phyloP scores from a whole-genome alignment of 306 rosid genomes.

The Fagus sylvatica region DNA sequence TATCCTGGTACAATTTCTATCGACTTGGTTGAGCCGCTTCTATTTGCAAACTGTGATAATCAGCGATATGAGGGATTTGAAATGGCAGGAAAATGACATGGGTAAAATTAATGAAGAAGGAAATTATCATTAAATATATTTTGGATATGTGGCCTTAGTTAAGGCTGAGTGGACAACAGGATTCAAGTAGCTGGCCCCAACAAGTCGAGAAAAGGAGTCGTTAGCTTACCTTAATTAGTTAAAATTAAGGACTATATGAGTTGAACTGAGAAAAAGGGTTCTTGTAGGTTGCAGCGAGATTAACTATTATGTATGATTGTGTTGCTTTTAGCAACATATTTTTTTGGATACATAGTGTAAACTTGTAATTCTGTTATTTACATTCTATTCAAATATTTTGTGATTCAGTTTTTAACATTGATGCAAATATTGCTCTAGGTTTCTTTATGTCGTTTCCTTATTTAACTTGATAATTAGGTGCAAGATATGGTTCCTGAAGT shows the following conservation, averaged over 20 bases:
- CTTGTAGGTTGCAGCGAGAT: slow-evolving; percentile 6
- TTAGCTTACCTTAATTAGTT: not conserved
- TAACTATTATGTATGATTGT: not conserved
- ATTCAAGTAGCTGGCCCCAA: not conserved
- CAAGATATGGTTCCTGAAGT: slow-evolving; percentile 33
- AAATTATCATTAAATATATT: not conserved
- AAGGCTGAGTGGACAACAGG: not conserved
- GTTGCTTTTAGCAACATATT: slow-evolving; percentile 8
- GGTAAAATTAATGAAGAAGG: not conserved
- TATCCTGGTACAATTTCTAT: too few relatives aligned
- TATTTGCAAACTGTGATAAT: too few relatives aligned
- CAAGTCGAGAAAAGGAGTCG: not conserved
- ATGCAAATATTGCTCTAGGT: slow-evolving; percentile 5
- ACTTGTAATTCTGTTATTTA: slow-evolving; percentile 8
- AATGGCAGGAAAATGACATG: not conserved
- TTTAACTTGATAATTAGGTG: slow-evolving; percentile 39
- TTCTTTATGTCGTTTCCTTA: slow-evolving; percentile 19
- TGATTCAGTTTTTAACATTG: not conserved
- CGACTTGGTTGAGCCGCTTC: not conserved
- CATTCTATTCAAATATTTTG: not conserved
- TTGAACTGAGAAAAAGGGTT: not conserved
- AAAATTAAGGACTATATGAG: not conserved
- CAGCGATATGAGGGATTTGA: not conserved
- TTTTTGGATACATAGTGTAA: not conserved
- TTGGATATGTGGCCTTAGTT: not conserved